Percentiles rank a stretch among this genome's conserved stretches.
Conservation (phyloP, 2,329 filamentous ascomycete species). For the Chalara sp. region DNA sequence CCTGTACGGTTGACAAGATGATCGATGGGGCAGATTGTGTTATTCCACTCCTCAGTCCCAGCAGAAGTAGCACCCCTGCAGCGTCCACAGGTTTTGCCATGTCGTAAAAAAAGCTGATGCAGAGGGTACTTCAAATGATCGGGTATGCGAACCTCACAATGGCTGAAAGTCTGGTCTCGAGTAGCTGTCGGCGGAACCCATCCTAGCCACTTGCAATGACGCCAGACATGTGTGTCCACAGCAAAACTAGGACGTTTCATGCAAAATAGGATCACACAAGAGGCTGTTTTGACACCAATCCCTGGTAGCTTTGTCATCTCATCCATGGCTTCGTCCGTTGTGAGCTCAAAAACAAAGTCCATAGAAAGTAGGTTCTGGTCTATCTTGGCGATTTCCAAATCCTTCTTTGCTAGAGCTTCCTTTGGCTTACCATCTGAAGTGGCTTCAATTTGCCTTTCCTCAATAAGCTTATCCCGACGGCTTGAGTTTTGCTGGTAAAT, state of each 20-base stretch:
- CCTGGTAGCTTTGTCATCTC: conserved; percentile 44
- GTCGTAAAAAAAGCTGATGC: conserved; percentile 47
- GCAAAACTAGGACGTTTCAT: conserved; percentile 47
- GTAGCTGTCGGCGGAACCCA: conserved; percentile 47
- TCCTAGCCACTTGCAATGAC: conserved; percentile 44
- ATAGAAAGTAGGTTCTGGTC: conserved; percentile 52
- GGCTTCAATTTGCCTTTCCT: conserved; percentile 34
- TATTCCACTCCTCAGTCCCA: conserved; percentile 55
- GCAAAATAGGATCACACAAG: conserved; percentile 51
- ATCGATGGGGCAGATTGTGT: conserved; percentile 54
- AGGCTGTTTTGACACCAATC: conserved; percentile 50
- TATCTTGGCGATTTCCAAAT: conserved; percentile 49
- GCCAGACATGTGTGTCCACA: conserved; percentile 50
- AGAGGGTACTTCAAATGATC: conserved; percentile 47
- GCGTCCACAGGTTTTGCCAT: conserved; percentile 42
- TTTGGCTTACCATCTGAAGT: conserved; percentile 35
- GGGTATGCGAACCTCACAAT: conserved; percentile 46
- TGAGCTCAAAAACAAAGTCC: conserved; percentile 41
- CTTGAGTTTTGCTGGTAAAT: conserved; percentile 61
- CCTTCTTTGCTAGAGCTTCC: conserved; percentile 41
- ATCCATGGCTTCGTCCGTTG: conserved; percentile 41
- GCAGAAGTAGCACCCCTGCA: conserved; percentile 46
- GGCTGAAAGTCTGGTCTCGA: conserved; percentile 42
- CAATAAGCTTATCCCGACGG: conserved; percentile 42
- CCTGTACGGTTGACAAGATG: conserved; percentile 53